These are phyloP conservation scores for Barnettozyma salicaria DNA, from an alignment of 805 yeast species.

Conservation along the genomic window DNA sequence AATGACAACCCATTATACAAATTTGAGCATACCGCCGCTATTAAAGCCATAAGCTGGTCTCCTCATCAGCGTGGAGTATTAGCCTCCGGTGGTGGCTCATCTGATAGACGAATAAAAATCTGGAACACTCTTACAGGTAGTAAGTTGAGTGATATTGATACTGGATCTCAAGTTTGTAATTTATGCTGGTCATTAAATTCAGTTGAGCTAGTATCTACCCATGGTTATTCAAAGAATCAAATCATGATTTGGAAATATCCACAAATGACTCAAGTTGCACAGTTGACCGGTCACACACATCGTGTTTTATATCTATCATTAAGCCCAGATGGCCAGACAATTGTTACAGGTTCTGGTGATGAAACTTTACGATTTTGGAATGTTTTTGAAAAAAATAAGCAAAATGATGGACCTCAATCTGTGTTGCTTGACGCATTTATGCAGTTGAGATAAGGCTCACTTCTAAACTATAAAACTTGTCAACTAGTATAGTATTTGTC, in stretches of 20 bases:
- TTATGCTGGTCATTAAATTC: conserved; percentile 89
- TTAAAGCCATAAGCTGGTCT: conserved; percentile 95
- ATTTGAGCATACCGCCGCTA: conserved; percentile 91
- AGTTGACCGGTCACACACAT: conserved; percentile 89
- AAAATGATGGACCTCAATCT: conserved; percentile 52
- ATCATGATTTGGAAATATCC: conserved; percentile 93
- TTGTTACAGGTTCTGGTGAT: conserved; percentile 98
- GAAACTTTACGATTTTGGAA: conserved; percentile 96
- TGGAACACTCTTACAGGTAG: conserved; percentile 87
- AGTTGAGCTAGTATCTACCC: conserved; percentile 89
- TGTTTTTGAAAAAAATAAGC: conserved; percentile 72
- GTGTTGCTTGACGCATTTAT: conserved; percentile 68
- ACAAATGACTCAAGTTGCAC: conserved; percentile 84
- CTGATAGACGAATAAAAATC: conserved; percentile 80
- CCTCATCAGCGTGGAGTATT: conserved; percentile 92
- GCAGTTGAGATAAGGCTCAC: conserved; percentile 48
- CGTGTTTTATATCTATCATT: conserved; percentile 84
- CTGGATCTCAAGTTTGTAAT: conserved; percentile 96
- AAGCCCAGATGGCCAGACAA: conserved; percentile 94
- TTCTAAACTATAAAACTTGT: neutral
- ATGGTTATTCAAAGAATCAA: conserved; percentile 89
- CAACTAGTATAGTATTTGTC: no score
- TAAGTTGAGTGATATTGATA: conserved; percentile 73
- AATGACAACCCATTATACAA: conserved; percentile 61
- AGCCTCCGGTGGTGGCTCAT: conserved; percentile 97